Evolutionary conservation across 805 yeast genomes (phyloP), one percentile per base, ranked within the genome.

Genomic region (Sugiyamaella valdiviana): DNA sequence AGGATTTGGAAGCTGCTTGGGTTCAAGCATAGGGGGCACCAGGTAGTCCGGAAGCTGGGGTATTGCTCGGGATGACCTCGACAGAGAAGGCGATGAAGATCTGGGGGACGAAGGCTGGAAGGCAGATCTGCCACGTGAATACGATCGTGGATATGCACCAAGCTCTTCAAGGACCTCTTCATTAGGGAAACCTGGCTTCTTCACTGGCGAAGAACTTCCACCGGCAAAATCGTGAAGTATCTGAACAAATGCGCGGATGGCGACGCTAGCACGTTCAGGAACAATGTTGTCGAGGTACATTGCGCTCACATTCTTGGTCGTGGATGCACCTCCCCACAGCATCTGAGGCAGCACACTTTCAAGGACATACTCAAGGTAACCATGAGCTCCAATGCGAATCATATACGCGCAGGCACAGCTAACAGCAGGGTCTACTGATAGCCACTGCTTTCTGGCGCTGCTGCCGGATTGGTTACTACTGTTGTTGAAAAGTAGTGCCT

Each of bases 311-410:
- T 84, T 83, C 58, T 76, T 79, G 57, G 46, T 29, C 29, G 50
- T 32, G 23, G 41, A 10, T 16, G 44, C 49, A 14, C 45, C 53
- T 14, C 45, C 36, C 42, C 48, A 48, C 51, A 91, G 69, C 42
- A 91, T 64, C 10, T 89, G 91, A 37, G 84, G 67, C 10, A 93
- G 66, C 3, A 85, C 79, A 57, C 83, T 85, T 56, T 90, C 97
- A 55, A 91, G 67, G 0, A 86, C 77, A 58, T 84, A 84, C 58
- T 83, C 89, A 51, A 85, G 77, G 54, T 88, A 88, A 19, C 85
- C 80, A 57, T 73, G 84, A 0, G 96, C 96, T 37, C 85, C 76
- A 1, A 85, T 77, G 15, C 95, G 75, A n/a, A 89, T 69, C 14
- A 85, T 72, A 55, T 85, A 88, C 0, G 85, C 80, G 17, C 88